Conservation (phyloP, 108 stramenopile species). For the Stephanodiscus triporus region DNA sequence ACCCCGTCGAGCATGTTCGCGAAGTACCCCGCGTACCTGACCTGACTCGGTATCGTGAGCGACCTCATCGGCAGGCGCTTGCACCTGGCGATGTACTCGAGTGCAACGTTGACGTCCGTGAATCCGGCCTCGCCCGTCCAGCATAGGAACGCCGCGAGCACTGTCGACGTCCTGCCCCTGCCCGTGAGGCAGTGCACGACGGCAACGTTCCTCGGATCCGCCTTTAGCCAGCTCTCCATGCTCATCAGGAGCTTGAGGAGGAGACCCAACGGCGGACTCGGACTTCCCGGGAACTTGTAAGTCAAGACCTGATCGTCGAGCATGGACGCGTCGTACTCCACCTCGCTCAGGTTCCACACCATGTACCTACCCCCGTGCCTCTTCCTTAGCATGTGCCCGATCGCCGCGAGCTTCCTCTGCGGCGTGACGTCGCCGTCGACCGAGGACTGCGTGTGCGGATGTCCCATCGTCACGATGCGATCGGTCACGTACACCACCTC, state of each 20-base stretch:
- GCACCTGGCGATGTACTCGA: conserved; percentile 88
- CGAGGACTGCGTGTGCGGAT: conserved; percentile 70
- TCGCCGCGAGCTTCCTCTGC: conserved; percentile 74
- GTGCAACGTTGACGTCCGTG: conserved; percentile 70
- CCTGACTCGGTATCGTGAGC: conserved; percentile 94
- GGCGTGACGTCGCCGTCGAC: conserved; percentile 67
- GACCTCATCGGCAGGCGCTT: conserved; percentile 67
- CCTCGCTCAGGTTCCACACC: conserved; percentile 97
- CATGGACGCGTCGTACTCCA: conserved; percentile 82
- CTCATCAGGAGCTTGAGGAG: conserved; percentile 86
- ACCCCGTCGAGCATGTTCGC: conserved; percentile 89
- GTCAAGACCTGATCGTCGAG: conserved; percentile 92
- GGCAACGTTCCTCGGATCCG: conserved; percentile 90
- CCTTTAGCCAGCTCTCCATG: conserved; percentile 95
- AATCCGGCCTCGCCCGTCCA: conserved; percentile 96
- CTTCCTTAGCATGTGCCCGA: conserved; percentile 74
- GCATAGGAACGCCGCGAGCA: conserved; percentile 89
- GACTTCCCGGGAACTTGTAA: conserved; percentile 93
- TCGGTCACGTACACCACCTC: conserved; percentile 88
- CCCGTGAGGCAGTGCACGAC: conserved; percentile 97
- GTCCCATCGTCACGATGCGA: conserved; percentile 77
- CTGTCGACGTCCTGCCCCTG: conserved; percentile 88
- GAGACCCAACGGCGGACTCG: conserved; percentile 93
- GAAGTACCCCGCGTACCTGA: conserved; percentile 92
- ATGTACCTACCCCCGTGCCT: conserved; percentile 83